A percentile compares a stretch with the other conserved stretches of the same genome.
Evolutionary conservation across 345 rosid genomes (phyloP).

Genomic region (Corchorus capsularis): DNA sequence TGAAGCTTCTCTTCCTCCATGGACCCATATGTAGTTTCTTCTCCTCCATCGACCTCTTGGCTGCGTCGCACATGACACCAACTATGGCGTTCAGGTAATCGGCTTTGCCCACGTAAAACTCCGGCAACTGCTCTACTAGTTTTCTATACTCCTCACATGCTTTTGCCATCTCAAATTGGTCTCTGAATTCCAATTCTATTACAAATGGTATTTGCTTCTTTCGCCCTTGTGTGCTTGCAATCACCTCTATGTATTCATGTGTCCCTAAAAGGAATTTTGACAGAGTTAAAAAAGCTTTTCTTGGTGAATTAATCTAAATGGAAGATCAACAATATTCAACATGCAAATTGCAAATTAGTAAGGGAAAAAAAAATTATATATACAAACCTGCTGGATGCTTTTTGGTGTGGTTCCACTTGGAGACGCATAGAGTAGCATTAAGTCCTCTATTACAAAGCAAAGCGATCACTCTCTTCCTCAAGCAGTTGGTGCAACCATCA

Average conservation of each 20-base stretch:
- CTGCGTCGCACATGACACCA: conserved; percentile 40
- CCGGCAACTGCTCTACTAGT: conserved; percentile 37
- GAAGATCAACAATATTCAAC: no score
- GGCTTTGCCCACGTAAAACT: conserved; percentile 42
- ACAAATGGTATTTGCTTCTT: conserved; percentile 43
- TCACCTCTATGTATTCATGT: conserved; percentile 46
- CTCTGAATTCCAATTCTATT: conserved; percentile 47
- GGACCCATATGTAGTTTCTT: conserved; percentile 49
- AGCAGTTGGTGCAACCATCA: conserved; percentile 37
- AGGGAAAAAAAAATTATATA: no score
- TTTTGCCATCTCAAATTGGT: conserved; percentile 48
- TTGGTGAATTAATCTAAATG: no score
- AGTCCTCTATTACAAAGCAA: conserved; percentile 37
- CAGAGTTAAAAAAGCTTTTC: no score
- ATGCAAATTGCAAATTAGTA: no score
- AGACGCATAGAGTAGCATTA: conserved; percentile 37
- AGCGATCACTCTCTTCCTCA: conserved; percentile 33
- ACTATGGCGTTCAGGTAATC: conserved; percentile 40
- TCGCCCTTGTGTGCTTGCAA: conserved; percentile 28
- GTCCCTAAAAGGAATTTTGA: conserved; percentile 25
- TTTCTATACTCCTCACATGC: conserved; percentile 40
- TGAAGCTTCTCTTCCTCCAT: conserved; percentile 51
- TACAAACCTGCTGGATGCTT: conserved; percentile 44
- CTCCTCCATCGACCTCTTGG: conserved; percentile 51
- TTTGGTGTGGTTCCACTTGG: conserved; percentile 45